Conservation (phyloP, 2,329 filamentous ascomycete species). For the Trichoderma polysporum region DNA sequence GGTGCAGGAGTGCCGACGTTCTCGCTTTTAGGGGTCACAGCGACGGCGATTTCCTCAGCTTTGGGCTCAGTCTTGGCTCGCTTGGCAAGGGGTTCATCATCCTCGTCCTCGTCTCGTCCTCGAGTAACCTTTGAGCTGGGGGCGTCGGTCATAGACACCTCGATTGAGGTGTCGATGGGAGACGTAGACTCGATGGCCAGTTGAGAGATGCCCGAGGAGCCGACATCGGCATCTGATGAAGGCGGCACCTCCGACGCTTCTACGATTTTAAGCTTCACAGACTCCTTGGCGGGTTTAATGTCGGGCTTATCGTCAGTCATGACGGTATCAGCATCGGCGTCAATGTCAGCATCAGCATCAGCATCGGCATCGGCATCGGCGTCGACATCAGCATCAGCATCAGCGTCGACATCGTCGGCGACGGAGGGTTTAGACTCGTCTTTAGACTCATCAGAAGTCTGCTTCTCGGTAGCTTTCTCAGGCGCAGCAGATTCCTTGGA, state of each 20-base stretch:
- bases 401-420: neutral
- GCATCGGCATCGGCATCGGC: neutral
- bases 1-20: constrained; percentile 24
- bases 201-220: constrained; percentile 40
- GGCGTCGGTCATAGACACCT: constrained; percentile 56
- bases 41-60: constrained; percentile 35
- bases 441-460: constrained; percentile 21
- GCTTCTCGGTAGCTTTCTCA: neutral
- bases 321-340: constrained; percentile 26
- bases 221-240: constrained; percentile 37
- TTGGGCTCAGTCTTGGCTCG: constrained; percentile 70
- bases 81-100: constrained; percentile 69
- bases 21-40: constrained; percentile 26
- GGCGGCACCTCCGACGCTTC: constrained; percentile 27
- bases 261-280: constrained; percentile 23
- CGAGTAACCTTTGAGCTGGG: constrained; percentile 64
- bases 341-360: neutral
- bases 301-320: constrained; percentile 31
- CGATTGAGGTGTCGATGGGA: constrained; percentile 34
- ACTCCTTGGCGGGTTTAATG: constrained; percentile 25
- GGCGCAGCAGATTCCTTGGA: constrained; percentile 9
- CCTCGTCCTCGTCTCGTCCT: constrained; percentile 73
- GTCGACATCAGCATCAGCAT: neutral
- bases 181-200: constrained; percentile 39
- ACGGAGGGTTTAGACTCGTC: constrained; percentile 18